Evolutionary conservation across 2,329 filamentous ascomycete genomes (phyloP).

Genomic region (Juglanconis sp.): DNA sequence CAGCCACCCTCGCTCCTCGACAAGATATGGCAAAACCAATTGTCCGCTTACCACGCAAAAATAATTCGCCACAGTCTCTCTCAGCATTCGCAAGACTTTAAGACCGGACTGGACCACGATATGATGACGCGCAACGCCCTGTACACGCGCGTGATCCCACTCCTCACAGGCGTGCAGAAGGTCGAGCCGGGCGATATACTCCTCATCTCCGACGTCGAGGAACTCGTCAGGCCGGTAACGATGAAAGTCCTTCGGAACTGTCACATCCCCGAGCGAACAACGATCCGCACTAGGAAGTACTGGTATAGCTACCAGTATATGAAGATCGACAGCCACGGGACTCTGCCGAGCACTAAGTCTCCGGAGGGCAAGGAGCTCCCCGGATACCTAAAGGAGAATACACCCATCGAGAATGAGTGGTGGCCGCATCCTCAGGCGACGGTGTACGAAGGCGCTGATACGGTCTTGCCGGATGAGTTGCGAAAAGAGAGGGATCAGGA

Average conservation of each 20-base stretch:
- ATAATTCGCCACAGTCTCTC: constrained; percentile 38
- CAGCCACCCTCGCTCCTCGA: constrained; percentile 33
- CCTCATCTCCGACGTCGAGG: constrained; percentile 50
- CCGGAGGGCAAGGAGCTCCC: too few relatives aligned
- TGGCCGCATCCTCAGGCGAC: constrained; percentile 46
- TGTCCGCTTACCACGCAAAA: constrained; percentile 33
- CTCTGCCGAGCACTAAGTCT: not conserved
- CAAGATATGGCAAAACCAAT: constrained; percentile 31
- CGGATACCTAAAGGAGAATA: not conserved
- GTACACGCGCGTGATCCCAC: constrained; percentile 36
- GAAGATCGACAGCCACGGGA: constrained; percentile 18
- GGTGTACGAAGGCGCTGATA: constrained; percentile 34
- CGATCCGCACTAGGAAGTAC: constrained; percentile 33
- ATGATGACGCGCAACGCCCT: constrained; percentile 36
- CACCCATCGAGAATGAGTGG: constrained; percentile 23
- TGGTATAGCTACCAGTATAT: constrained; percentile 38
- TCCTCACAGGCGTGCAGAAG: constrained; percentile 29
- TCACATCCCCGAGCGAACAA: constrained; percentile 30
- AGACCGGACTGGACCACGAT: constrained; percentile 33
- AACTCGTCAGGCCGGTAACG: constrained; percentile 37
- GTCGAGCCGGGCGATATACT: constrained; percentile 37
- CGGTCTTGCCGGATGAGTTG: constrained; percentile 38
- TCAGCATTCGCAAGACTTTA: constrained; percentile 24
- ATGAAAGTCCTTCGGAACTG: constrained; percentile 34
- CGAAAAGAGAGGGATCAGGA: constrained; percentile 26